Percentiles rank a stretch among this genome's conserved stretches.
phyloP scores from a whole-genome alignment of 495 filamentous ascomycete species.

The Tuber aestivum region DNA sequence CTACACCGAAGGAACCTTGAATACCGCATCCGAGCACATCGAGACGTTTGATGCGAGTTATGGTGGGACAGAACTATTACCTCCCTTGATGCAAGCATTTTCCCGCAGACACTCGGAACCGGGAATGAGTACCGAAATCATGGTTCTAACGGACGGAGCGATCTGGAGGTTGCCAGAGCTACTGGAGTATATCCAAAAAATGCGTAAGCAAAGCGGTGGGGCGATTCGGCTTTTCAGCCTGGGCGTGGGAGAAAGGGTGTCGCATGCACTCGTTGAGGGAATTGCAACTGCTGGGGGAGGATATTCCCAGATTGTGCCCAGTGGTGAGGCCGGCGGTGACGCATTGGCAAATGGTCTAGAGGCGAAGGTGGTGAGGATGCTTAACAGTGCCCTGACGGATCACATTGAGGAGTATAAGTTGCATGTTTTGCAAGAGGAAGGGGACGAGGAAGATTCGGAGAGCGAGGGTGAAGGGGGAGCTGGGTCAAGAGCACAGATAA shows the following conservation, averaged over 20 bases:
- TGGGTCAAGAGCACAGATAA: slow-evolving; percentile 50
- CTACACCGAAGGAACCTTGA: slow-evolving; percentile 51
- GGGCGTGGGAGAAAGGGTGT: slow-evolving; percentile 58
- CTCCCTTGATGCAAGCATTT: slow-evolving; percentile 49
- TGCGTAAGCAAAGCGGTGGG: slow-evolving; percentile 48
- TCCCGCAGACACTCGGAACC: slow-evolving; percentile 35
- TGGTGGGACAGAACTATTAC: slow-evolving; percentile 60
- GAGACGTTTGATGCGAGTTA: slow-evolving; percentile 49
- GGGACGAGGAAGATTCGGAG: slow-evolving; percentile 11
- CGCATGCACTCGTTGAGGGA: slow-evolving; percentile 61
- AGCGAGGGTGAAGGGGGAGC: slow-evolving; percentile 53
- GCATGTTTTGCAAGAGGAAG: slow-evolving; percentile 53
- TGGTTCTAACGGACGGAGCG: slow-evolving; percentile 64
- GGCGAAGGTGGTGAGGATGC: slow-evolving; percentile 60
- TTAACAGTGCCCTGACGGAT: slow-evolving; percentile 59
- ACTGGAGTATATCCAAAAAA: slow-evolving; percentile 51
- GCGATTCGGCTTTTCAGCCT: slow-evolving; percentile 58
- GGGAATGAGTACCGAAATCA: slow-evolving; percentile 54
- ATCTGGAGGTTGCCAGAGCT: slow-evolving; percentile 55
- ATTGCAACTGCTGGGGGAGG: slow-evolving; percentile 61
- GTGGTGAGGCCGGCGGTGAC: slow-evolving; percentile 45
- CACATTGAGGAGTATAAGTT: slow-evolving; percentile 57
- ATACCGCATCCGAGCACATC: slow-evolving; percentile 50
- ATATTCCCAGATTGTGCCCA: slow-evolving; percentile 54
- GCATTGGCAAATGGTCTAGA: slow-evolving; percentile 49